phyloP scores from a whole-genome alignment of 164 flowering plant species.

The Umbellularia californica region DNA sequence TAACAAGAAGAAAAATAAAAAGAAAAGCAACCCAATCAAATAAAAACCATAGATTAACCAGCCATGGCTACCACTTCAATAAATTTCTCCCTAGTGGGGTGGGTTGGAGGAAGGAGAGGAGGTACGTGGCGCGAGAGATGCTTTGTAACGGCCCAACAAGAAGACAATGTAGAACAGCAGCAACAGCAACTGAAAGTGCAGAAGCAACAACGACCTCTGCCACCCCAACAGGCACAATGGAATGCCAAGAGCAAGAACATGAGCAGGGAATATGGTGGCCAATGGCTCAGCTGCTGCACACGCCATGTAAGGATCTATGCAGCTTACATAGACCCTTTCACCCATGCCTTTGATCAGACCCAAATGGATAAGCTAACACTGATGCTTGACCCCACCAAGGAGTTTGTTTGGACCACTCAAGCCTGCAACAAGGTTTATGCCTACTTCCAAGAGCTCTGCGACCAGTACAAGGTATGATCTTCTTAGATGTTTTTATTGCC shows the following conservation, averaged over 20 bases:
- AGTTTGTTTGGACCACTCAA: constrained; percentile 81
- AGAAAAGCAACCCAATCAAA: not conserved
- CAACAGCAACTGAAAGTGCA: not conserved
- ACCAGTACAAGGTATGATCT: constrained; percentile 74
- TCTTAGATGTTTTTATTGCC: not conserved
- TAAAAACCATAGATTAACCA: not conserved
- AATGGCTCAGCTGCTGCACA: constrained; percentile 76
- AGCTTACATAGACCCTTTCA: constrained; percentile 76
- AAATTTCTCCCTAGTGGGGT: constrained; percentile 4
- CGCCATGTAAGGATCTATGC: constrained; percentile 84
- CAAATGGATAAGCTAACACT: constrained; percentile 89
- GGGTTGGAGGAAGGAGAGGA: not conserved
- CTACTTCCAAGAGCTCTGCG: constrained; percentile 86
- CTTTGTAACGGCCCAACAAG: constrained; percentile 6
- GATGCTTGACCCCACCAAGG: constrained; percentile 75
- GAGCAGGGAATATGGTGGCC: constrained; percentile 67
- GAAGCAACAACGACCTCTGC: not conserved
- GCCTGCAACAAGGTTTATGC: constrained; percentile 62
- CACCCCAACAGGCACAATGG: constrained; percentile 1
- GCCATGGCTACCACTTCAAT: constrained; percentile 10
- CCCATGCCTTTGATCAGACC: constrained; percentile 77
- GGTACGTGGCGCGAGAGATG: not conserved
- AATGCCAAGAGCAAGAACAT: constrained; percentile 59
- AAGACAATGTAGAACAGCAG: not conserved
- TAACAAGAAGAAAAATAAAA: not conserved